These are phyloP conservation scores for Silene coronaria DNA, from an alignment of 179 eudicot genomes.

Conservation along the genomic window DNA sequence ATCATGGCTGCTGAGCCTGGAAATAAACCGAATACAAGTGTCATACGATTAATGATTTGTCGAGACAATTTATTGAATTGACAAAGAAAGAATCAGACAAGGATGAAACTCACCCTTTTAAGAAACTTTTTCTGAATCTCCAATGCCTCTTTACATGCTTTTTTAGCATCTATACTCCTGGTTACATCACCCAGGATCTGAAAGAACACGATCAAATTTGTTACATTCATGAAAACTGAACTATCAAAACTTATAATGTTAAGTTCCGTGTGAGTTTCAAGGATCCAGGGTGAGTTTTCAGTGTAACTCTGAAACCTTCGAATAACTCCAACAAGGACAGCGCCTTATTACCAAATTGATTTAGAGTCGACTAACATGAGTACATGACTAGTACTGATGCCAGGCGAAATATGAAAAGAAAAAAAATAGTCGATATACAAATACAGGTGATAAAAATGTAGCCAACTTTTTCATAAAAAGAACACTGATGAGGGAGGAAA, in stretches of 20 bases:
- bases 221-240: no score
- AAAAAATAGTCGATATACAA: no score
- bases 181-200: conserved; percentile 44
- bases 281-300: no score
- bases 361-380: no score
- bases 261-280: no score
- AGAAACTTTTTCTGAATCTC: conserved; percentile 41
- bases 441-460: neutral
- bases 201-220: neutral
- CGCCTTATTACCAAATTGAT: no score
- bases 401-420: no score
- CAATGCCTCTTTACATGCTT: conserved; percentile 42
- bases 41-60: neutral
- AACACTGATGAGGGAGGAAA: conserved; percentile 15
- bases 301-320: no score
- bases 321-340: no score
- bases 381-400: no score
- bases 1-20: conserved; percentile 30
- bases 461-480: neutral
- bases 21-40: neutral
- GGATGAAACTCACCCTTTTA: conserved; percentile 28
- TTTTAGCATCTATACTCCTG: conserved; percentile 41
- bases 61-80: neutral
- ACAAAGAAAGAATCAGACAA: neutral
- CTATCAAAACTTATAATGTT: no score